phyloP scores from a whole-genome alignment of 805 yeast genomes.

The Pichia kluyveri region DNA sequence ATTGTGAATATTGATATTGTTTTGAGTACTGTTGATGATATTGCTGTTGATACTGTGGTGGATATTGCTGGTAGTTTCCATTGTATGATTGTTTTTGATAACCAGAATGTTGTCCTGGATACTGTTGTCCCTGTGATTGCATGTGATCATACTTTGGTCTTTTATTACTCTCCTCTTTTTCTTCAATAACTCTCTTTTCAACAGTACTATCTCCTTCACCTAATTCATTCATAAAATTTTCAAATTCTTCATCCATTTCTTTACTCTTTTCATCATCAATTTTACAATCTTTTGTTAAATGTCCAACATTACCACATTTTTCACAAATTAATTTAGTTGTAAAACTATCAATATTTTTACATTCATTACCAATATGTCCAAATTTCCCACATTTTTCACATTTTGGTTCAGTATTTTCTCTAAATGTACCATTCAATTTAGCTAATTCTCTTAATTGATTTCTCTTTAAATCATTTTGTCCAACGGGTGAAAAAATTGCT shows the following conservation, averaged over 20 bases:
- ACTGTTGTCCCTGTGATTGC: neutral
- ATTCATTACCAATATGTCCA: conserved; percentile 57
- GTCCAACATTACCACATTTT: conserved; percentile 77
- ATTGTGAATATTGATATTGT: too few relatives aligned
- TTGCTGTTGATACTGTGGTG: neutral
- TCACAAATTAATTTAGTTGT: conserved; percentile 57
- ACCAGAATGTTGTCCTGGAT: neutral
- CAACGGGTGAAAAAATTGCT: conserved; percentile 85
- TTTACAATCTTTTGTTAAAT: conserved; percentile 81
- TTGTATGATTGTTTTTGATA: neutral
- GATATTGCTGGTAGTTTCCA: neutral
- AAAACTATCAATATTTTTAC: conserved; percentile 46
- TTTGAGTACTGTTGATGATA: neutral
- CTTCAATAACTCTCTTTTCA: neutral
- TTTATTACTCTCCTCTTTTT: neutral
- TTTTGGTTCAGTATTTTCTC: conserved; percentile 56
- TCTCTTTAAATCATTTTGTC: conserved; percentile 85
- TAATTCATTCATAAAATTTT: conserved; percentile 41
- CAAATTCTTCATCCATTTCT: conserved; percentile 39
- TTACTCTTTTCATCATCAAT: conserved; percentile 20
- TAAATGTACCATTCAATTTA: conserved; percentile 83
- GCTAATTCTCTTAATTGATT: conserved; percentile 91
- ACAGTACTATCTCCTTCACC: conserved; percentile 21
- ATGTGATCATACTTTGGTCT: neutral
- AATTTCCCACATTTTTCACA: conserved; percentile 58